A percentile compares a stretch with the other conserved stretches of the same genome.
Evolutionary conservation across 805 yeast genomes (phyloP).

Genomic region (Starmerella gropengiesseri): DNA sequence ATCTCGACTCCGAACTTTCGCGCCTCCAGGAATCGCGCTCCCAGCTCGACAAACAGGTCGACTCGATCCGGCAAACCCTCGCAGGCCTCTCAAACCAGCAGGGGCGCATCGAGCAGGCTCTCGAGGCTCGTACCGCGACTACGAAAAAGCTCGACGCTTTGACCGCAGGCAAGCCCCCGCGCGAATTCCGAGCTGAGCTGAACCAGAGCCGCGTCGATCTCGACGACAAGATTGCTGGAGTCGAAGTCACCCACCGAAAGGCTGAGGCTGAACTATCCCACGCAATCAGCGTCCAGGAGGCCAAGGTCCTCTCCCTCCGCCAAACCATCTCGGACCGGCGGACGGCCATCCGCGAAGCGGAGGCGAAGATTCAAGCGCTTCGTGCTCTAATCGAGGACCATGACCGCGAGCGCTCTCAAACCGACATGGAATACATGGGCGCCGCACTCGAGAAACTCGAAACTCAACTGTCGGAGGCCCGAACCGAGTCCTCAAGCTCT

Average conservation of each 20-base stretch:
- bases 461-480: not conserved
- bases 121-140: slow-evolving; percentile 5
- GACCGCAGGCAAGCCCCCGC: not conserved
- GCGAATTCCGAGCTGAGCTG: slow-evolving; percentile 1
- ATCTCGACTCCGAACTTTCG: slow-evolving; percentile 2
- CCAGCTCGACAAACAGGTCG: slow-evolving; percentile 1
- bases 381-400: not conserved
- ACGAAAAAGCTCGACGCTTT: not conserved
- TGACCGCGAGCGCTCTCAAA: not conserved
- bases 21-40: slow-evolving; percentile 32
- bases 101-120: slow-evolving; percentile 16
- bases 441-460: not conserved
- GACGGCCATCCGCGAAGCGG: slow-evolving; percentile 11
- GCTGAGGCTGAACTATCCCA: slow-evolving; percentile 27
- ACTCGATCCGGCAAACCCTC: slow-evolving; percentile 4
- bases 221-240: slow-evolving; percentile 12
- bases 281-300: slow-evolving; percentile 23
- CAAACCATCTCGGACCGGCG: slow-evolving; percentile 15
- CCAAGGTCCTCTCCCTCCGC: slow-evolving; percentile 22
- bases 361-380: not conserved
- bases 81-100: slow-evolving; percentile 10
- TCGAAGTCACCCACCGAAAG: slow-evolving; percentile 22
- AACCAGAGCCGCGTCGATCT: not conserved
- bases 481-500: not conserved
- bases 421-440: not conserved